A percentile compares a stretch with the other conserved stretches of the same genome.
Evolutionary conservation across 2,329 filamentous ascomycete species (phyloP).

Genomic region (Trichophaea hybrida): DNA sequence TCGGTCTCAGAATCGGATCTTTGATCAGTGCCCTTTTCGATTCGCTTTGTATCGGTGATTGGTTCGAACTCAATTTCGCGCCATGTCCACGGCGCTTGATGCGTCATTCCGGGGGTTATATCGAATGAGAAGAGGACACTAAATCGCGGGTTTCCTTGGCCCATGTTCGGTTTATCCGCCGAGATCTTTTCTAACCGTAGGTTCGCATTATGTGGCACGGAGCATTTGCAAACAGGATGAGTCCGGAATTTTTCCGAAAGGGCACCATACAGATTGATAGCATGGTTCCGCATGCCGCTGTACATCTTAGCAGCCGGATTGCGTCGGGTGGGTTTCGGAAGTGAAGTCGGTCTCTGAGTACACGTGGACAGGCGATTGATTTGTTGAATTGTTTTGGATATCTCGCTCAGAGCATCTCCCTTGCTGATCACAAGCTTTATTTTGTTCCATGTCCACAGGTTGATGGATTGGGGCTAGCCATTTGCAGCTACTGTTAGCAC

Average conservation of each 20-base stretch:
- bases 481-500: no score
- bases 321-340: background rate
- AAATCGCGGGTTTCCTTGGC: background rate
- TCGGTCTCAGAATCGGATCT: no score
- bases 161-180: background rate
- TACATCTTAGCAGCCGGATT: conserved; percentile 7
- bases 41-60: background rate
- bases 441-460: background rate
- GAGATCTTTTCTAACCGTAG: conserved; percentile 9
- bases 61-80: conserved; percentile 11
- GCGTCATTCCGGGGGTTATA: background rate
- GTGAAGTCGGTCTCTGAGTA: background rate
- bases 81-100: background rate
- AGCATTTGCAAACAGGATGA: conserved; percentile 7
- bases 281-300: conserved; percentile 7
- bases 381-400: conserved; percentile 2
- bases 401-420: conserved; percentile 1
- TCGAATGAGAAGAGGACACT: conserved; percentile 9
- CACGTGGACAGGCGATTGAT: conserved; percentile 2
- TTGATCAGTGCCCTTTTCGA: background rate
- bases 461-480: background rate
- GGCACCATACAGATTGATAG: conserved; percentile 11
- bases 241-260: conserved; percentile 10
- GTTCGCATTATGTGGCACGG: conserved; percentile 9
- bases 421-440: background rate